Base-by-base conservation (phyloP, 495 filamentous ascomycete genomes). In the Penicillium daleae region DNA sequence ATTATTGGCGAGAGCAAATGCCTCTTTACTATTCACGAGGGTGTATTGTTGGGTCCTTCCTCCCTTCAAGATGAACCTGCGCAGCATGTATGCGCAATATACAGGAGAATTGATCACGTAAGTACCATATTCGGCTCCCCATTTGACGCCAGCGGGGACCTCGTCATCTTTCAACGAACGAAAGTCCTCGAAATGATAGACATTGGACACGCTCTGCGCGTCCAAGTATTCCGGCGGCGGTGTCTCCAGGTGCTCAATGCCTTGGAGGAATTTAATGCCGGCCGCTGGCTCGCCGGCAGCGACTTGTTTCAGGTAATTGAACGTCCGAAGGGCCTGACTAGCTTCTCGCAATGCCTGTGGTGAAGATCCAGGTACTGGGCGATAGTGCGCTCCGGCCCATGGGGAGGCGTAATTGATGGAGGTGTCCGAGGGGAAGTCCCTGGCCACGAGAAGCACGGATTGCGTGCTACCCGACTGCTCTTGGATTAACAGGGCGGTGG, bases 341-440 rank as follows among this genome's bases (percentile, higher is more conserved):
- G 83, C 81, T 62, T 87, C 84, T 27, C 74, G 75, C 4, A 70
- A 48, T n/a, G 69, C 59, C 50, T 80, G 78, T 8, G 74, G 62
- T 0, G 76, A 72, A 2, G 72, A 65, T 2, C 82, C 82, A 0
- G 84, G 82, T 3, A 87, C 75, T 13, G 81, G 82, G 4, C 86
- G 81, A 74, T 86, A 85, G 67, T 85, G 86, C 7, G 84, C 86
- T 59, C 86, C 86, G n/a, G 80, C 87, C 87, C 86, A 89, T 9
- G 85, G 82, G 6, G 86, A 87, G 56, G 86, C 82, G 74, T 83
- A 89, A 78, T 89, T 83, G 66, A 86, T 78, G 39, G 86, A 83
- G 17, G 71, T 77, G 56, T 72, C 67, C 59, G 69, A 59, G 35
- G 86, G 86, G 59, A 87, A 82, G 68, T 88, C 83, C 37, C 78